These are phyloP conservation scores for Opeltia flavorubescens DNA, from an alignment of 495 filamentous ascomycete genomes.

Conservation along the genomic window DNA sequence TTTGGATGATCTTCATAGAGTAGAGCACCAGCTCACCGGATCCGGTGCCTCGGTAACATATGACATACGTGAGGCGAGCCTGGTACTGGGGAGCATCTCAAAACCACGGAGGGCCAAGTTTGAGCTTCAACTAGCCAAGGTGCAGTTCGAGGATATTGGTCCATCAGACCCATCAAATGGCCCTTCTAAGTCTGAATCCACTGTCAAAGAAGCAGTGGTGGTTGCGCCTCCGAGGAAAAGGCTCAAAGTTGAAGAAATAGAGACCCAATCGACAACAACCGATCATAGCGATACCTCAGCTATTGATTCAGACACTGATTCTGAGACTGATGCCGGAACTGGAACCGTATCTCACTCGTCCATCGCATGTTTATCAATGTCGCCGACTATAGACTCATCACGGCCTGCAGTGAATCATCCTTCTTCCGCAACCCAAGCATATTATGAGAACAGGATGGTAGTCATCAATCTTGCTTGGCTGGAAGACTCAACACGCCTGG, in stretches of 20 bases:
- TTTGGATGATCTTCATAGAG: constrained; percentile 40
- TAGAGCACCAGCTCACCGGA: constrained; percentile 47
- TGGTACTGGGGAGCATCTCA: constrained; percentile 59
- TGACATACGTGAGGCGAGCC: constrained; percentile 53
- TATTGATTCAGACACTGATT: constrained; percentile 2
- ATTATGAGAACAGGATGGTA: constrained; percentile 30
- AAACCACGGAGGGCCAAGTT: constrained; percentile 57
- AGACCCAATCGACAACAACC: neutral
- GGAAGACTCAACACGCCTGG: constrained; percentile 39
- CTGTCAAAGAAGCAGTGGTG: neutral
- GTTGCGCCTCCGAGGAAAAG: constrained; percentile 21
- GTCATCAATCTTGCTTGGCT: constrained; percentile 73
- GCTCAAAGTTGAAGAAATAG: constrained; percentile 15
- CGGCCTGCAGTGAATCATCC: neutral
- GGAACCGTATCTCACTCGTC: constrained; percentile 8
- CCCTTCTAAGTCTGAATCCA: neutral
- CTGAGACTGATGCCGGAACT: neutral
- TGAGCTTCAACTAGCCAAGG: constrained; percentile 54
- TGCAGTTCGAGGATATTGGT: constrained; percentile 42
- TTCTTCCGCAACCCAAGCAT: neutral
- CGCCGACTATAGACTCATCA: neutral
- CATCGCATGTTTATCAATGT: constrained; percentile 1
- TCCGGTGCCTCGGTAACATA: constrained; percentile 48
- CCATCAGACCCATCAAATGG: neutral
- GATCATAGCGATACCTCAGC: neutral